Evolutionary conservation across 495 filamentous ascomycete genomes (phyloP), one percentile per base, ranked within the genome.

Genomic region (Trichoderma gamsii): DNA sequence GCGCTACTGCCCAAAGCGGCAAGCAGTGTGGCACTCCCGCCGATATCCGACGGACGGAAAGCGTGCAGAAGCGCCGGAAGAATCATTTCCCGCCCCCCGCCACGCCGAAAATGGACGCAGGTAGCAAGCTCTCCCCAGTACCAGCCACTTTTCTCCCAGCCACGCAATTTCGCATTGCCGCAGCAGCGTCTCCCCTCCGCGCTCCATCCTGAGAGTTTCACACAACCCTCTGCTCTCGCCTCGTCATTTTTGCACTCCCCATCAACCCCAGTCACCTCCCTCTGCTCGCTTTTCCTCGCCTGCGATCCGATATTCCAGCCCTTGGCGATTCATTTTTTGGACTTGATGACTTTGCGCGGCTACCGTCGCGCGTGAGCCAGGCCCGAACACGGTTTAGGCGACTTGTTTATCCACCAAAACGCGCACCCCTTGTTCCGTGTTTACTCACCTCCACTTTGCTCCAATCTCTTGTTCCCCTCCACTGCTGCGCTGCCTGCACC

Each of bases 381-480:
- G 56, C 56, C 56, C 56, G 25, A 29, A 61, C 56, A 61, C 56
- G 56, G 56, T 61, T 61, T 61, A 29, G 56, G 56, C 56, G 56
- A 61, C 51, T 61, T 61, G 56, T 61, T 61, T 61, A 61, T 61
- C 56, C 56, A 32, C 56, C 56, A 61, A 61, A 61, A 61, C 56
- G 25, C 56, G 56, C 56, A 32, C 25, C 56, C 56, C 56, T 61
- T 61, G 56, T 61, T 15, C 52, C 56, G 56, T 61, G 56, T 61
- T 61, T 61, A 61, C 56, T 61, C 56, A 61, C 56, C 56, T 61
- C 56, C 56, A 61, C 56, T 32, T 13, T 29, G 56, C 56, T 61
- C 25, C 56, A 61, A 61, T 0, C 56, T 61, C 56, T 23, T 61
- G 25, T 61, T 25, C 56, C 44, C 44, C 44, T 49, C 44, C 44